Conservation (phyloP, 1,284 basidiomycete genomes). For the Apiotrichum akiyoshidainum region DNA sequence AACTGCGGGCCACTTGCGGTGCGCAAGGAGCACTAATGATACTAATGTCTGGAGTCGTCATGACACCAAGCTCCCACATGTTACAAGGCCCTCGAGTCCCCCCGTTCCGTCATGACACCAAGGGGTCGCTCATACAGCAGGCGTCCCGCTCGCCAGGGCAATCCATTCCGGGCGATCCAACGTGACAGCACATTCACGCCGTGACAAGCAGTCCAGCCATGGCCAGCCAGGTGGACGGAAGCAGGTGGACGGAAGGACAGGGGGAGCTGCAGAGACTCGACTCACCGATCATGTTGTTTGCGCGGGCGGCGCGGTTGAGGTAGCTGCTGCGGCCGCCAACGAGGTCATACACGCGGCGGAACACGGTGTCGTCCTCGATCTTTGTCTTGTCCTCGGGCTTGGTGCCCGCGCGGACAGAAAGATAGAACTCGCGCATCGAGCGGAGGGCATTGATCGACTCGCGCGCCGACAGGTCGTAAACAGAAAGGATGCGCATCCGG, state of each 20-base stretch:
- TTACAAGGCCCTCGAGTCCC: too few relatives aligned
- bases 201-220: too few relatives aligned
- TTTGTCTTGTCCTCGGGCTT: constrained; percentile 17
- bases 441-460: constrained; percentile 63
- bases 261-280: not conserved
- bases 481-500: constrained; percentile 71
- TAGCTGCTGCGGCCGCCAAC: constrained; percentile 75
- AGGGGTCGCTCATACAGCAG: too few relatives aligned
- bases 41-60: not conserved
- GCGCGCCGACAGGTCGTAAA: constrained; percentile 64
- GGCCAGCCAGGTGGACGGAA: too few relatives aligned
- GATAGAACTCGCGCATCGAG: constrained; percentile 55
- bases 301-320: constrained; percentile 62
- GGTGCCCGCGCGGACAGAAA: constrained; percentile 9
- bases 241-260: too few relatives aligned
- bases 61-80: not conserved
- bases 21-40: too few relatives aligned
- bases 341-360: constrained; percentile 59
- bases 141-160: too few relatives aligned
- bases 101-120: too few relatives aligned
- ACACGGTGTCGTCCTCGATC: constrained; percentile 47
- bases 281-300: constrained; percentile 59
- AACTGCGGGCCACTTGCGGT: too few relatives aligned
- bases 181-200: too few relatives aligned
- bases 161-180: too few relatives aligned